These are phyloP conservation scores for Nitzschia palea DNA, from an alignment of 108 stramenopile genomes.

Conservation along the genomic window DNA sequence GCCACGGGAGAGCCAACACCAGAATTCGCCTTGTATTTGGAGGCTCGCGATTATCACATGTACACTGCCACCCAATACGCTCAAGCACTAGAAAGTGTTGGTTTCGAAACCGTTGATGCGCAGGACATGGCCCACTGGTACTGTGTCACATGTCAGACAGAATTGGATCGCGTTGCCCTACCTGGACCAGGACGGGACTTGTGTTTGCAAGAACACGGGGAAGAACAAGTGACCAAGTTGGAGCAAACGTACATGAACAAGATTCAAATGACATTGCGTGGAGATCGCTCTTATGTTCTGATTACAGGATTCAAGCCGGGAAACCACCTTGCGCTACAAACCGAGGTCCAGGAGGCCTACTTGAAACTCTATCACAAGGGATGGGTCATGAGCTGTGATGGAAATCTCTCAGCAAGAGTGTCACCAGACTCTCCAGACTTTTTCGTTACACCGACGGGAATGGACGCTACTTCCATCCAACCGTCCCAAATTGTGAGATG, in stretches of 20 bases:
- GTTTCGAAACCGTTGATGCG: slow-evolving; percentile 12
- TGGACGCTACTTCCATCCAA: not conserved
- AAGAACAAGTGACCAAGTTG: slow-evolving; percentile 10
- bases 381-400: slow-evolving; percentile 24
- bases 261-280: slow-evolving; percentile 27
- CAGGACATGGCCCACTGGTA: slow-evolving; percentile 18
- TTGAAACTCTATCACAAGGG: slow-evolving; percentile 4
- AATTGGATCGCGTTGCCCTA: slow-evolving; percentile 13
- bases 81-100: not conserved
- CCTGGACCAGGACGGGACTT: slow-evolving; percentile 8
- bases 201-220: not conserved
- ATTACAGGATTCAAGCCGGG: slow-evolving; percentile 13
- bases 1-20: not conserved
- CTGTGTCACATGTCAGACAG: slow-evolving; percentile 9
- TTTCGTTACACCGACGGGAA: slow-evolving; percentile 28
- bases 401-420: slow-evolving; percentile 10
- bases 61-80: slow-evolving; percentile 3
- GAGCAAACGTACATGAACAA: slow-evolving; percentile 19
- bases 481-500: slow-evolving; percentile 14
- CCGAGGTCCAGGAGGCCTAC: slow-evolving; percentile 15
- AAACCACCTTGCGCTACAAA: not conserved
- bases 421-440: not conserved
- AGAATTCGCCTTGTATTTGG: slow-evolving; percentile 4
- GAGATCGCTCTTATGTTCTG: slow-evolving; percentile 29
- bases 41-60: slow-evolving; percentile 15